phyloP scores from a whole-genome alignment of 768 basidiomycete species.

The Pleurotus djamor region DNA sequence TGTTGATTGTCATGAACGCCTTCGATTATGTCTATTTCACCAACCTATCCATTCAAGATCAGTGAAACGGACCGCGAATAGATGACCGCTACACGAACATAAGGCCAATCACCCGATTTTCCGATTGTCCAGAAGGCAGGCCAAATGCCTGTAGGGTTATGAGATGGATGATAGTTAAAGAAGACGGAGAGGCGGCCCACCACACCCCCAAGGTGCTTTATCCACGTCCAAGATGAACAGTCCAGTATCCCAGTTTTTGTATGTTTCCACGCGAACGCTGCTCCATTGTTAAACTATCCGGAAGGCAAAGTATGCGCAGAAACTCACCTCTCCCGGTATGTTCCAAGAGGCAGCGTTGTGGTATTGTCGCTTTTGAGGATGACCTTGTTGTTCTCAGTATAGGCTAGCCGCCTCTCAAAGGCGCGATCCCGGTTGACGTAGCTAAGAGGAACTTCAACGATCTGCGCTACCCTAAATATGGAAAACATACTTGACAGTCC shows the following conservation, averaged over 20 bases:
- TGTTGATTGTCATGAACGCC: constrained; percentile 84
- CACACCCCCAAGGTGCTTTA: constrained; percentile 88
- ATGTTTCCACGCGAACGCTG: constrained; percentile 77
- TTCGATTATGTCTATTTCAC: constrained; percentile 84
- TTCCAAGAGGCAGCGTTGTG: constrained; percentile 48
- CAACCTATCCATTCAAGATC: constrained; percentile 41
- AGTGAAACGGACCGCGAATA: neutral
- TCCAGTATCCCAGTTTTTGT: constrained; percentile 65
- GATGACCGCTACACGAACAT: constrained; percentile 34
- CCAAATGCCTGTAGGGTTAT: constrained; percentile 59
- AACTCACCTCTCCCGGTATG: constrained; percentile 58
- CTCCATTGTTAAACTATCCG: neutral
- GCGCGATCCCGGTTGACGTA: constrained; percentile 60
- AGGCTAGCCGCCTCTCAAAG: constrained; percentile 51
- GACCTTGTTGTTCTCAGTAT: constrained; percentile 55
- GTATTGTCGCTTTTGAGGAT: constrained; percentile 80
- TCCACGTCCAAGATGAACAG: constrained; percentile 84
- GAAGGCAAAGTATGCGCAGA: neutral
- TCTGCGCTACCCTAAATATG: neutral
- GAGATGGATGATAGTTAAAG: neutral
- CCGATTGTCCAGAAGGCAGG: constrained; percentile 81
- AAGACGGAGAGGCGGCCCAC: constrained; percentile 32
- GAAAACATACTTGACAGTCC: neutral
- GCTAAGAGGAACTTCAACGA: constrained; percentile 46
- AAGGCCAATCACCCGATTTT: constrained; percentile 53